Conservation (phyloP, 2,329 filamentous ascomycete species). For the Claviceps lovelessii region DNA sequence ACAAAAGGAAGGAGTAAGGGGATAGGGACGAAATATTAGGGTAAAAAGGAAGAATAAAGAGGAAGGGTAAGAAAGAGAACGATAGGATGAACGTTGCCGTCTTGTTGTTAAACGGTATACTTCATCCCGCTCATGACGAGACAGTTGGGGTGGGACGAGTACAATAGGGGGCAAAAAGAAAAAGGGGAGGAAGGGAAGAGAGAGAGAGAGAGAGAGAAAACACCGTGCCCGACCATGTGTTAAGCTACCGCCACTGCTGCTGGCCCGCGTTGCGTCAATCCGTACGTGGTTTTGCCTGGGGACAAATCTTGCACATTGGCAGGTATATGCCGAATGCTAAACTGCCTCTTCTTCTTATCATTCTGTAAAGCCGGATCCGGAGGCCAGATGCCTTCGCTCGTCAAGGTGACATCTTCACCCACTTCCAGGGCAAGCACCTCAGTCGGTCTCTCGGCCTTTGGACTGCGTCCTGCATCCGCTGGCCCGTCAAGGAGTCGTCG, state of each 20-base stretch:
- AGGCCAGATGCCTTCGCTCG: constrained; percentile 24
- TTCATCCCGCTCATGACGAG: too few species aligned
- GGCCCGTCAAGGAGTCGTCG: constrained; percentile 17
- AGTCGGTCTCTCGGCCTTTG: constrained; percentile 14
- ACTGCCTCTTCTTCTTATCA: neutral
- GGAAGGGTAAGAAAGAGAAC: too few species aligned
- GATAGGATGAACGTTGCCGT: too few species aligned
- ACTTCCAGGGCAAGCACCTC: constrained; percentile 27
- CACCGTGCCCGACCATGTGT: neutral
- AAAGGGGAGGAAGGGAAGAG: neutral
- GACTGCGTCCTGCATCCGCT: constrained; percentile 3
- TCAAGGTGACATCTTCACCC: constrained; percentile 30
- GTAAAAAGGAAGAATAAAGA: too few species aligned
- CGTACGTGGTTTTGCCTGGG: neutral
- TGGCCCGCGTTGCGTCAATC: neutral
- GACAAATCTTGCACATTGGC: neutral
- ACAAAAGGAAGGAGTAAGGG: too few species aligned
- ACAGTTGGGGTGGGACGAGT: too few species aligned
- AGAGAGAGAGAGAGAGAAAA: neutral
- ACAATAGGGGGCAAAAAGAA: too few species aligned
- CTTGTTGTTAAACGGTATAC: too few species aligned
- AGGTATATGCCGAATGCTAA: constrained; percentile 3
- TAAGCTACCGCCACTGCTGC: neutral
- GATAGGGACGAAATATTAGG: too few species aligned
- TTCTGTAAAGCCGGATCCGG: neutral